Evolutionary conservation across 2,329 filamentous ascomycete genomes (phyloP).

Genomic region (Colletotrichum sp.): DNA sequence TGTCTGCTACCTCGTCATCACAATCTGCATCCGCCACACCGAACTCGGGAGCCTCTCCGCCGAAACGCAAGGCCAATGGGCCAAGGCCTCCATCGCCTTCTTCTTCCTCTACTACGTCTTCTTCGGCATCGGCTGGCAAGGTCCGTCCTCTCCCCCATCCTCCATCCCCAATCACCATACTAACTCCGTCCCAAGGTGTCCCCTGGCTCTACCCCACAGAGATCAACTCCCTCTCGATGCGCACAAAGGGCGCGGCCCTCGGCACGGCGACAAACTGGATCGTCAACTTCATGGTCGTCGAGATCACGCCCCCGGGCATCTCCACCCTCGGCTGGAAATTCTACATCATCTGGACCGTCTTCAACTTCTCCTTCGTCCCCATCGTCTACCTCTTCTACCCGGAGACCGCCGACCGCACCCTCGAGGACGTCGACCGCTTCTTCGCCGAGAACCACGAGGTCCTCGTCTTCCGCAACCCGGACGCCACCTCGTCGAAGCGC

Average conservation of each 20-base stretch:
- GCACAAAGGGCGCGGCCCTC: conserved; percentile 29
- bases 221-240: conserved; percentile 37
- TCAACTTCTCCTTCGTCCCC: conserved; percentile 51
- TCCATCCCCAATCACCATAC: not conserved
- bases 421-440: conserved; percentile 29
- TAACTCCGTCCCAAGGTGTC: conserved; percentile 13
- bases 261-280: conserved; percentile 22
- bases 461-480: conserved; percentile 25
- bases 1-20: conserved; percentile 57
- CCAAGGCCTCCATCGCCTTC: conserved; percentile 25
- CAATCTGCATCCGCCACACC: conserved; percentile 50
- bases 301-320: conserved; percentile 40
- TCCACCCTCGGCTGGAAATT: conserved; percentile 55
- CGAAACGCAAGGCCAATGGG: conserved; percentile 8
- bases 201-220: conserved; percentile 37
- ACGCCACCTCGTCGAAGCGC: conserved; percentile 26
- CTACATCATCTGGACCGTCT: conserved; percentile 56
- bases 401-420: conserved; percentile 39
- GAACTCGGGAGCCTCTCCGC: conserved; percentile 26
- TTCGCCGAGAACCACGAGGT: conserved; percentile 29
- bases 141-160: not conserved
- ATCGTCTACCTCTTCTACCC: conserved; percentile 55
- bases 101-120: conserved; percentile 27
- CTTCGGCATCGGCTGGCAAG: conserved; percentile 23
- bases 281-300: conserved; percentile 29